A percentile compares a stretch with the other conserved stretches of the same genome.
phyloP scores from a whole-genome alignment of 495 filamentous ascomycete genomes.

The Annulohypoxylon nitens region DNA sequence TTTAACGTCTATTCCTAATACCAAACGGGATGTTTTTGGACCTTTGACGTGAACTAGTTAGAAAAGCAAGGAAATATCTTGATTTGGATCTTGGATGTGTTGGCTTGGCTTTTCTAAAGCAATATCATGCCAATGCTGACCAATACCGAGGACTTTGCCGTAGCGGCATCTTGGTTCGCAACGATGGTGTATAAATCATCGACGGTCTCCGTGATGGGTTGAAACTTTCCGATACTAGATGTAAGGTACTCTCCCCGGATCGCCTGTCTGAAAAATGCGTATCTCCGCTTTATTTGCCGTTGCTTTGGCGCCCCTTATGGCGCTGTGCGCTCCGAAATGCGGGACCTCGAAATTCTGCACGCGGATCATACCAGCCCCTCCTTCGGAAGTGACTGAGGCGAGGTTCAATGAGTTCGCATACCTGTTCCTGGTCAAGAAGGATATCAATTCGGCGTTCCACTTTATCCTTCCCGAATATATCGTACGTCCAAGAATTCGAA shows the following conservation, averaged over 20 bases:
- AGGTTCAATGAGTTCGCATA: slow-evolving; percentile 53
- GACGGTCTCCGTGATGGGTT: background rate
- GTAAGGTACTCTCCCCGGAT: background rate
- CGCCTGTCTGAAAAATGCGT: slow-evolving; percentile 22
- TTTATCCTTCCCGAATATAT: slow-evolving; percentile 56
- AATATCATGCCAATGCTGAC: slow-evolving; percentile 4
- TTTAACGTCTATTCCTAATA: background rate
- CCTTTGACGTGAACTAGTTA: background rate
- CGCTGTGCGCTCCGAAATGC: slow-evolving; percentile 11
- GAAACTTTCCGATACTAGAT: background rate
- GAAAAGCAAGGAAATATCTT: background rate
- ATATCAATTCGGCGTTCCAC: slow-evolving; percentile 54
- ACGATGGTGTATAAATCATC: slow-evolving; percentile 24
- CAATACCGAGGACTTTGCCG: background rate
- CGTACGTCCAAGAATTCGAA: slow-evolving; percentile 40
- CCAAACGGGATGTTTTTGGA: background rate
- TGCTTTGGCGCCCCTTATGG: slow-evolving; percentile 28
- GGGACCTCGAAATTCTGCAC: slow-evolving; percentile 34
- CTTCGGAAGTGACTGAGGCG: slow-evolving; percentile 41
- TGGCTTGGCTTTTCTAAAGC: slow-evolving; percentile 17
- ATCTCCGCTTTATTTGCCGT: slow-evolving; percentile 20
- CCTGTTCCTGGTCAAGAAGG: slow-evolving; percentile 54
- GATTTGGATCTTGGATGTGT: background rate
- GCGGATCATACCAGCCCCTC: slow-evolving; percentile 41
- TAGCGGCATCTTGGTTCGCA: slow-evolving; percentile 2